Base-by-base conservation (phyloP, 306 rosid genomes). In the Quercus wislizeni region DNA sequence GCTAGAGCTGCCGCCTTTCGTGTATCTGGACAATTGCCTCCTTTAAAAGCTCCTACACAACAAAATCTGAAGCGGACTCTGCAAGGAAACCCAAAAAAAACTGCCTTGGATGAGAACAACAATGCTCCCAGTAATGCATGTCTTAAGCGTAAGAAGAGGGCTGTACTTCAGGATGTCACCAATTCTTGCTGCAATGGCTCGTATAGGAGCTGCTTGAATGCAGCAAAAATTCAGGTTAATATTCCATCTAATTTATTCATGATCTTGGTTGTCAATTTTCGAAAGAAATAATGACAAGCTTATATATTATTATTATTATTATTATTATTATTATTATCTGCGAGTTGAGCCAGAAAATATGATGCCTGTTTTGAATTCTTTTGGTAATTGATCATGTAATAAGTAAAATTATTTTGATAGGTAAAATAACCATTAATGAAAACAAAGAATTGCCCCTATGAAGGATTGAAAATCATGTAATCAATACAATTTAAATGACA, bases 161-260 rank as follows among this genome's bases (percentile, higher is more conserved):
- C 74, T 38, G 91, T 86, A 75, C 87, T 95, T 88, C 90, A 82
- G 77, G 97, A 95, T 63, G 87, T 90, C 71, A 85, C 91, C 79
- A 95, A 95, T 76, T 52, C 84, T 86, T 55, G 74, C 74, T 80
- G 92, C 78, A 88, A 89, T 79, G 81, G 84, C 56, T 78, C 88
- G 25, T 74, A 84, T n/a, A 55, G 43, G 59, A 88, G 83, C 69
- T 86, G 87, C 80, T 81, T 81, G 78, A 81, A 84, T 80, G 84
- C 88, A 56, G 28, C 91, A 75, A 91, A 84, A 85, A 55, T 75
- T 83, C 92, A 87, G 99, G 99, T 94, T 46, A 73, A 30, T 75
- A 30, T 15, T 52, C 38, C 65, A 74, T 76, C 27, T 67, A 19
- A 69, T 69, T 73, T 51, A 6, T 43, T 46, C 58, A 51, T 41